Conservation (phyloP, 192 early-diverging fungal genomes). For the Coemansia sp. region DNA sequence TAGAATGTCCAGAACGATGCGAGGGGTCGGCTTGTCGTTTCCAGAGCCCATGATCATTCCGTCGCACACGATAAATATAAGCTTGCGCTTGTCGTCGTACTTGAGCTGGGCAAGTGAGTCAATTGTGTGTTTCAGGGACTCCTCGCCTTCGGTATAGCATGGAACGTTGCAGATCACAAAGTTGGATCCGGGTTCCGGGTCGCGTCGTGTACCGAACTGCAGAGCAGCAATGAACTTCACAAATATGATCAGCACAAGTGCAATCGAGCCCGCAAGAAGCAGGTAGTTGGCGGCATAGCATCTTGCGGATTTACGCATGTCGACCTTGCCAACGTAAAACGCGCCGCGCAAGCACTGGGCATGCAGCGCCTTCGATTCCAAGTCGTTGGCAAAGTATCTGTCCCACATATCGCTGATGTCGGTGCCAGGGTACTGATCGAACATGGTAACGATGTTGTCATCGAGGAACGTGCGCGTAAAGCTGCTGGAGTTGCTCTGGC, state of each 20-base stretch:
- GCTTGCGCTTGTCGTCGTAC: conserved; percentile 98
- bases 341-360: conserved; percentile 77
- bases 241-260: conserved; percentile 81
- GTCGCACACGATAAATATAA: conserved; percentile 94
- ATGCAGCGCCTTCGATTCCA: conserved; percentile 52
- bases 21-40: conserved; percentile 94
- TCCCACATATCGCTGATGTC: conserved; percentile 67
- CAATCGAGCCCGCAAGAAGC: conserved; percentile 73
- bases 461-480: conserved; percentile 61
- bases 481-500: conserved; percentile 39
- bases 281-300: conserved; percentile 86
- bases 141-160: conserved; percentile 98
- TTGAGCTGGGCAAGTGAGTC: conserved; percentile 88
- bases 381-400: conserved; percentile 51
- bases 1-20: conserved; percentile 95
- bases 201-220: conserved; percentile 73
- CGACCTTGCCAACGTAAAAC: conserved; percentile 85
- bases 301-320: conserved; percentile 73
- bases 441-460: conserved; percentile 60
- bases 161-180: conserved; percentile 95
- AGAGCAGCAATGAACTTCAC: conserved; percentile 97
- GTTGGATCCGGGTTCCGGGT: conserved; percentile 81
- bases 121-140: conserved; percentile 87
- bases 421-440: conserved; percentile 61
- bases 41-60: conserved; percentile 97